Evolutionary conservation across 768 basidiomycete species (phyloP).

Genomic region (Cystobasidium tubakii): DNA sequence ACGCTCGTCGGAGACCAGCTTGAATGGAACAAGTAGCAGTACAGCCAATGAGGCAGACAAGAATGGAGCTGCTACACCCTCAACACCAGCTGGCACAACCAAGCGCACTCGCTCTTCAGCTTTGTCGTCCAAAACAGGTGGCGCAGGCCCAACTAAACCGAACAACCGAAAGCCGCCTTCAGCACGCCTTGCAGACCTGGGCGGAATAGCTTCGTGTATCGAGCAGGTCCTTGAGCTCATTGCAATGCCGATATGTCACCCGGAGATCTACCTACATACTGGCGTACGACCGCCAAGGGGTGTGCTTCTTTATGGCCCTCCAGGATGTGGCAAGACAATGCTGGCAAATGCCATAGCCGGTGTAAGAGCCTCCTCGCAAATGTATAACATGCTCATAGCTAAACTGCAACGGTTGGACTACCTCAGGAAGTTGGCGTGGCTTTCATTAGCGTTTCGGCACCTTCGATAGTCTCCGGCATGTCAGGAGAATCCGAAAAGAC

Average conservation of each 20-base stretch:
- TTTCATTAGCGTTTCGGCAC: conserved; percentile 89
- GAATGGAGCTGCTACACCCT: neutral
- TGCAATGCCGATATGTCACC: conserved; percentile 87
- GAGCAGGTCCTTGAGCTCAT: conserved; percentile 95
- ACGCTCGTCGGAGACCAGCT: neutral
- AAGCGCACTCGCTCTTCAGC: conserved; percentile 8
- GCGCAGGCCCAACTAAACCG: neutral
- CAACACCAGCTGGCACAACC: neutral
- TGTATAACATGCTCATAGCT: too few species aligned
- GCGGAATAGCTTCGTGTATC: conserved; percentile 75
- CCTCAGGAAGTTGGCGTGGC: conserved; percentile 92
- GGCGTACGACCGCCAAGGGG: conserved; percentile 89
- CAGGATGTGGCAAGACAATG: conserved; percentile 93
- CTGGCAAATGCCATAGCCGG: conserved; percentile 93
- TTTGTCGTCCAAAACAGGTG: neutral
- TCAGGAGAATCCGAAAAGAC: conserved; percentile 98
- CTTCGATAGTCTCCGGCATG: conserved; percentile 94
- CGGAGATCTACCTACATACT: conserved; percentile 88
- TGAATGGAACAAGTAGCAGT: neutral
- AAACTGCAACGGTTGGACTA: too few species aligned
- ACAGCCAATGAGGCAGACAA: conserved; percentile 8
- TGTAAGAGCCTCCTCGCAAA: too few species aligned
- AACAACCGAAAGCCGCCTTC: conserved; percentile 56
- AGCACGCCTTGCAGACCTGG: conserved; percentile 73
- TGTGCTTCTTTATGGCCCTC: conserved; percentile 87